Conservation (phyloP, 179 eudicot species). For the Camellia oleifera region DNA sequence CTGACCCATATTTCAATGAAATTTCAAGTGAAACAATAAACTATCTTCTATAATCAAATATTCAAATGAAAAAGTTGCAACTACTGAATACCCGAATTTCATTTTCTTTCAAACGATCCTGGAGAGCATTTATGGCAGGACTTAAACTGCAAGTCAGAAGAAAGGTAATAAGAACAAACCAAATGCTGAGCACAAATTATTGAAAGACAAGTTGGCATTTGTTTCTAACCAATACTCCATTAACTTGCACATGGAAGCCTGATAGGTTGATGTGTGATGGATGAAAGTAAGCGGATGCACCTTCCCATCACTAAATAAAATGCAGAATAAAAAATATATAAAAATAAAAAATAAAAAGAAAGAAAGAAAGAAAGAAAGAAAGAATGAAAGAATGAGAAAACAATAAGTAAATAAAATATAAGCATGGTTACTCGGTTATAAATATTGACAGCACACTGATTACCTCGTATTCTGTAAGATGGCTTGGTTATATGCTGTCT, state of each 20-base stretch:
- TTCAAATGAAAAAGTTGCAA: neutral
- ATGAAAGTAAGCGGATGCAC: slow-evolving; percentile 89
- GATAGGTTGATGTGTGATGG: slow-evolving; percentile 96
- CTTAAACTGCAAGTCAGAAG: slow-evolving; percentile 60
- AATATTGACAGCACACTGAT: neutral
- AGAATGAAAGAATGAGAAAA: neutral
- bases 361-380: neutral
- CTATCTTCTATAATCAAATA: neutral
- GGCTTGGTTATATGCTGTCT: slow-evolving; percentile 85
- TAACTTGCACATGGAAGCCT: slow-evolving; percentile 96
- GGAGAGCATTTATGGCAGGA: slow-evolving; percentile 89
- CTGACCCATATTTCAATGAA: neutral
- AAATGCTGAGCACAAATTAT: neutral
- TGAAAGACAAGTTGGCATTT: neutral
- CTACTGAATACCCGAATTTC: slow-evolving; percentile 61
- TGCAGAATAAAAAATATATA: neutral
- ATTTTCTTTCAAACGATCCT: slow-evolving; percentile 73
- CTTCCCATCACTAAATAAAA: slow-evolving; percentile 61
- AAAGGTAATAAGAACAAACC: slow-evolving; percentile 8
- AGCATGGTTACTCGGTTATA: neutral
- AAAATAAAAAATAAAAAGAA: neutral
- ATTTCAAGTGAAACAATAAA: neutral
- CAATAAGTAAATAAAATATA: neutral
- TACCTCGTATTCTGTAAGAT: slow-evolving; percentile 75
- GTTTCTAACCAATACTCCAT: slow-evolving; percentile 87